These are phyloP conservation scores for Mollisiaceae sp. DNA, from an alignment of 2,329 filamentous ascomycete species.

Conservation along the genomic window DNA sequence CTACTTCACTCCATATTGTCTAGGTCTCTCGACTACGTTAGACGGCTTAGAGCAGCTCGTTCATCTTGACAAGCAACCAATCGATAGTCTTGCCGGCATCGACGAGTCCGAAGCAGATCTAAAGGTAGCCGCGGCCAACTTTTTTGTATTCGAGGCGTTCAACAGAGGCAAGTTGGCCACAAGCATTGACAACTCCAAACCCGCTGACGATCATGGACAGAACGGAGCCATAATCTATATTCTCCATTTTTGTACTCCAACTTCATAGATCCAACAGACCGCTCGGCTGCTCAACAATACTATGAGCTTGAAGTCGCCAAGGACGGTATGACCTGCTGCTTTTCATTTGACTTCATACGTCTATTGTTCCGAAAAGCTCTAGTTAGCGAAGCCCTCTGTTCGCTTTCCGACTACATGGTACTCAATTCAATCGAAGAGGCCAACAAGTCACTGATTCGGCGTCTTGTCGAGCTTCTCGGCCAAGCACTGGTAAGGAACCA, in stretches of 20 bases:
- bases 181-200: background rate
- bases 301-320: background rate
- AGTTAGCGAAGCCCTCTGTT: background rate
- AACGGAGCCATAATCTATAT: no score
- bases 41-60: background rate
- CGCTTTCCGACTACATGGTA: no score
- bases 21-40: background rate
- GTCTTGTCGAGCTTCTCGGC: background rate
- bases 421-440: no score
- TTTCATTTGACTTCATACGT: background rate
- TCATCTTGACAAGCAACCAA: background rate
- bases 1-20: background rate
- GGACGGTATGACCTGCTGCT: no score
- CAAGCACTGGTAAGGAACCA: background rate
- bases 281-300: background rate
- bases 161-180: background rate
- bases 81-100: background rate
- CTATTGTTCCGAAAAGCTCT: background rate
- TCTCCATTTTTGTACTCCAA: no score
- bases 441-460: background rate
- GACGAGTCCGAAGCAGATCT: background rate
- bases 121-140: background rate
- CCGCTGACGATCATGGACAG: background rate
- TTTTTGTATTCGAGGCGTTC: background rate
- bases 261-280: background rate